Percentiles rank a stretch among this genome's conserved stretches.
phyloP scores from a whole-genome alignment of 1,284 basidiomycete species.

The Ceratobasidium sp. region DNA sequence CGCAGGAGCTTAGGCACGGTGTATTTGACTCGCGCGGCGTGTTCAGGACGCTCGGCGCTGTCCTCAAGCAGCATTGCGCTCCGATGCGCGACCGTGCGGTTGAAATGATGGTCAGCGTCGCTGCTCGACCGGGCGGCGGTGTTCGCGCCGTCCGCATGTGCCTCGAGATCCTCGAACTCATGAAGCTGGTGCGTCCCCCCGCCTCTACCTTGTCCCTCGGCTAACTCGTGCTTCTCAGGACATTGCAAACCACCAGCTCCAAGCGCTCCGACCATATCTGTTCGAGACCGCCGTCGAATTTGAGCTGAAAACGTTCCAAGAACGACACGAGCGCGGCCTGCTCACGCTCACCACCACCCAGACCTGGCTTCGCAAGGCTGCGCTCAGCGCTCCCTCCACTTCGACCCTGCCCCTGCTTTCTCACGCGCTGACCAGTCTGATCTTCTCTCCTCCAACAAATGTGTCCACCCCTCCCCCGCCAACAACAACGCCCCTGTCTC shows the following conservation, averaged over 20 bases:
- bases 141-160: conserved; percentile 72
- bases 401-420: conserved; percentile 53
- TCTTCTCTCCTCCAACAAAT: conserved; percentile 52
- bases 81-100: conserved; percentile 88
- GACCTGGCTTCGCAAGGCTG: conserved; percentile 64
- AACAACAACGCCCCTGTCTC: conserved; percentile 51
- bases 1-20: conserved; percentile 77
- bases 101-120: conserved; percentile 80
- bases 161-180: conserved; percentile 90
- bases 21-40: conserved; percentile 84
- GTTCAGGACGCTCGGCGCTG: conserved; percentile 78
- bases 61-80: conserved; percentile 89
- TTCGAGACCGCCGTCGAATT: conserved; percentile 81
- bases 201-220: conserved; percentile 37
- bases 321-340: conserved; percentile 58
- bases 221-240: conserved; percentile 61
- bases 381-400: conserved; percentile 45
- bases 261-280: conserved; percentile 84
- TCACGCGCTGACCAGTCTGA: conserved; percentile 27
- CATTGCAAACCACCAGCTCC: conserved; percentile 93
- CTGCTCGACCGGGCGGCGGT: conserved; percentile 59
- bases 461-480: conserved; percentile 48
- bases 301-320: conserved; percentile 79
- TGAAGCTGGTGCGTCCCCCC: conserved; percentile 80
- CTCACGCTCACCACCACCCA: conserved; percentile 64